These are phyloP conservation scores for Echites panduratus DNA, from an alignment of 257 asterid genomes.

Conservation along the genomic window DNA sequence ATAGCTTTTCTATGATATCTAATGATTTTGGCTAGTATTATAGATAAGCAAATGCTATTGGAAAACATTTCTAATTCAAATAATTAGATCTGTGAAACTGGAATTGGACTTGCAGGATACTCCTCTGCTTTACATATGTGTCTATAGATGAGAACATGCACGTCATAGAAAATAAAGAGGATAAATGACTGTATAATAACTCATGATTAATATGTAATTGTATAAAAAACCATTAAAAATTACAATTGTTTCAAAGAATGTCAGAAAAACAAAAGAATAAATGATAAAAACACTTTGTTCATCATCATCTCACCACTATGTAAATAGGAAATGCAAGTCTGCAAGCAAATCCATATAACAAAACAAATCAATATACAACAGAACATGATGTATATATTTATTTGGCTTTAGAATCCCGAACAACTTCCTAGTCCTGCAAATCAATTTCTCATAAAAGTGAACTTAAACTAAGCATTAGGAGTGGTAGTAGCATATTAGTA, in stretches of 20 bases:
- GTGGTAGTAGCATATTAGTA: background rate
- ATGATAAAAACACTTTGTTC: background rate
- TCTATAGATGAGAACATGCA: background rate
- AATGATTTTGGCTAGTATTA: background rate
- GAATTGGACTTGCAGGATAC: background rate
- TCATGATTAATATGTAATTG: background rate
- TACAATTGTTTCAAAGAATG: background rate
- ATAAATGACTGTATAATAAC: background rate
- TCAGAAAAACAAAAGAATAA: background rate
- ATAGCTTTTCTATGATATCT: background rate
- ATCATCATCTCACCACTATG: background rate
- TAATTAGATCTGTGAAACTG: background rate
- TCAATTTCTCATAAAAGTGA: background rate
- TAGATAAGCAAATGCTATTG: background rate
- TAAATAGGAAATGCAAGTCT: background rate
- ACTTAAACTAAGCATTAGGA: background rate
- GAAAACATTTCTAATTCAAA: background rate
- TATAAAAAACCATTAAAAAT: background rate
- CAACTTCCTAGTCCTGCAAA: background rate
- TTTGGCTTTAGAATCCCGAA: background rate
- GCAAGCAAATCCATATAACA: background rate
- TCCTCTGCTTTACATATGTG: background rate
- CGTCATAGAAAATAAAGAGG: background rate
- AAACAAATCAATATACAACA: background rate
- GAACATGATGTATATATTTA: background rate